Evolutionary conservation across 139 green algal species (phyloP).

Genomic region (Chlamydomonas schloesseri): DNA sequence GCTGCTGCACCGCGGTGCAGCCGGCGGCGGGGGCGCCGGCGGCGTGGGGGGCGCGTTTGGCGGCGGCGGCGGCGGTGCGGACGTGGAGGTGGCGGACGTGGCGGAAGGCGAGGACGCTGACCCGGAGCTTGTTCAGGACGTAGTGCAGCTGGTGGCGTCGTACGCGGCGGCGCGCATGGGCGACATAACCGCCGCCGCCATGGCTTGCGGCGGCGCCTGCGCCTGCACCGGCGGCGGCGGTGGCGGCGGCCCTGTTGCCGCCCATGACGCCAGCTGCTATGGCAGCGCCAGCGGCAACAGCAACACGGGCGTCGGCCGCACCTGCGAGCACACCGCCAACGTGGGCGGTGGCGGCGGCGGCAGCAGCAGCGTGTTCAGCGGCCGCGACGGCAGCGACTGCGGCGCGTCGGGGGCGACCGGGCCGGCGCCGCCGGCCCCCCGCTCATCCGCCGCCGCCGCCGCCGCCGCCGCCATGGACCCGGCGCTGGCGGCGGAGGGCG

Average conservation of each 20-base stretch:
- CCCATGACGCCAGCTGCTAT: no score
- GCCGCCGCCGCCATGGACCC: no score
- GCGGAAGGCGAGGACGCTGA: background rate
- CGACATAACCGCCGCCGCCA: constrained; percentile 4
- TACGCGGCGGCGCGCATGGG: constrained; percentile 18
- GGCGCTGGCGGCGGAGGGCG: background rate
- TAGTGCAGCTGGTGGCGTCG: constrained; percentile 29
- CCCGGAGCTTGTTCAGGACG: background rate
- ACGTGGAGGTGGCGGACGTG: no score
- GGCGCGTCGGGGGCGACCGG: no score
- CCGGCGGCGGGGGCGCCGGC: background rate
- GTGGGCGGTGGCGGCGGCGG: background rate
- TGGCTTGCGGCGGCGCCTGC: background rate
- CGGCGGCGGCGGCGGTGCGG: no score
- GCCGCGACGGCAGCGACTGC: background rate
- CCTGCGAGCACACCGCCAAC: no score
- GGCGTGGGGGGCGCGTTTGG: background rate
- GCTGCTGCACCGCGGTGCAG: background rate
- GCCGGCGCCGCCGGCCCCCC: no score
- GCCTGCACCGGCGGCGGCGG: background rate
- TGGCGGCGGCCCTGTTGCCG: no score
- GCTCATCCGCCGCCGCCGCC: no score
- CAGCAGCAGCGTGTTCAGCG: background rate
- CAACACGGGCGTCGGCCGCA: no score
- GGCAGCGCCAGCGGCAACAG: no score